Base-by-base conservation (phyloP, 2,329 filamentous ascomycete species). In the Thermothelomyces thermophilus region DNA sequence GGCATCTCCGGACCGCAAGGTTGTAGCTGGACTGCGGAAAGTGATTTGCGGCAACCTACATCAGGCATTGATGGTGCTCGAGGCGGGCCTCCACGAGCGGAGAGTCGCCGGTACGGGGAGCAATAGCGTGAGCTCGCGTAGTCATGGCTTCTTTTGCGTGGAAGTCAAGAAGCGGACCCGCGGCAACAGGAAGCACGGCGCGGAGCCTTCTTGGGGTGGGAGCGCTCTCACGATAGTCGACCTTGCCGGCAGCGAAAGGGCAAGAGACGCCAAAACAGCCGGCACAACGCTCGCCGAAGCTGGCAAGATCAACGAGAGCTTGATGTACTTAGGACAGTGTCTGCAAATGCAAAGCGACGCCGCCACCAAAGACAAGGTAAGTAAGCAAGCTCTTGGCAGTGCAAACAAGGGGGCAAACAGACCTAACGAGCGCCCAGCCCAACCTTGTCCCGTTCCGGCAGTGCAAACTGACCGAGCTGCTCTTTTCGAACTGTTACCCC, bases 241-340 rank as follows among this genome's bases (percentile, higher is more conserved):
- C 66, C 73, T 97, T 45, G 91, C 91, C 16, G 91, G 90, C 13
- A 97, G 93, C 54, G 93, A 98, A 69, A 83, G 93, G 53, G 91
- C 91, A 14, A 80, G 90, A 53, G 90, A 93, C 56, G 90, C 93
- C 22, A 96, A 96, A 74, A 97, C 93, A 0, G 87, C 90, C 0
- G 93, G 93, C 11, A 84, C 89, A 3, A 96, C 91, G 0, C 77
- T 98, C 13, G 91, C 87, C 0, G 93, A 98, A 70, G 93, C 91
- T 31, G 93, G 93, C 46, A 97, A 97, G 70, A 98, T 98, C 66
- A 98, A 98, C 63, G 90, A 96, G 68, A 95, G 88, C 63, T 72
- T 98, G 63, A 98, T 98, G 93, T 97, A 96, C 65, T 77, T 98
- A 1, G 93, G 93, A 0, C 93, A 97, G 64, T 98, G 93, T 64